Conservation (phyloP, 345 rosid species). For the Psidium guajava region DNA sequence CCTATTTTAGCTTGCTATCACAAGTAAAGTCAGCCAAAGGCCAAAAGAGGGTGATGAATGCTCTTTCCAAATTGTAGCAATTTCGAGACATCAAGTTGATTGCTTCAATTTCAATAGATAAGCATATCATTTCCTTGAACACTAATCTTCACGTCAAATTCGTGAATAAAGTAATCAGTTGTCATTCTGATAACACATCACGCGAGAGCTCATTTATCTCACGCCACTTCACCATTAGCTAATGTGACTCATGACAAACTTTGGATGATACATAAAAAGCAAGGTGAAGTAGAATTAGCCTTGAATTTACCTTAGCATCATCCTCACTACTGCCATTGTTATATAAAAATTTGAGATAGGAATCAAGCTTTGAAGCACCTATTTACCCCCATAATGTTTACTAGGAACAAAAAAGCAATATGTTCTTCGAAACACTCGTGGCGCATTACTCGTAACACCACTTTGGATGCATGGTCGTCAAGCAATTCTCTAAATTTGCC, state of each 20-base stretch:
- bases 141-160: too few relatives aligned
- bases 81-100: neutral
- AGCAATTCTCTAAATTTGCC: too few relatives aligned
- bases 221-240: neutral
- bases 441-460: too few relatives aligned
- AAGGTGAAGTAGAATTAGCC: too few relatives aligned
- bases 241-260: neutral
- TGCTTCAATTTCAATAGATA: neutral
- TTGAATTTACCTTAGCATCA: neutral
- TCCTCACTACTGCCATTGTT: accelerated
- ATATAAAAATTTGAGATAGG: neutral
- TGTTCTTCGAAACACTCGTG: accelerated
- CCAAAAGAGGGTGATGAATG: neutral
- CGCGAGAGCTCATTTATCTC: too few relatives aligned
- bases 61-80: neutral
- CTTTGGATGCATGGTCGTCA: too few relatives aligned
- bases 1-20: neutral
- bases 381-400: neutral
- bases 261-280: too few relatives aligned
- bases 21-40: neutral
- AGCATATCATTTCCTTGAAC: neutral
- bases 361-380: neutral
- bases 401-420: neutral
- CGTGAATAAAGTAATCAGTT: too few relatives aligned
- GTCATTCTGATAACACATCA: neutral